Evolutionary conservation across 148 eudicot species (phyloP).

Genomic region (Amaranthus palmeri): DNA sequence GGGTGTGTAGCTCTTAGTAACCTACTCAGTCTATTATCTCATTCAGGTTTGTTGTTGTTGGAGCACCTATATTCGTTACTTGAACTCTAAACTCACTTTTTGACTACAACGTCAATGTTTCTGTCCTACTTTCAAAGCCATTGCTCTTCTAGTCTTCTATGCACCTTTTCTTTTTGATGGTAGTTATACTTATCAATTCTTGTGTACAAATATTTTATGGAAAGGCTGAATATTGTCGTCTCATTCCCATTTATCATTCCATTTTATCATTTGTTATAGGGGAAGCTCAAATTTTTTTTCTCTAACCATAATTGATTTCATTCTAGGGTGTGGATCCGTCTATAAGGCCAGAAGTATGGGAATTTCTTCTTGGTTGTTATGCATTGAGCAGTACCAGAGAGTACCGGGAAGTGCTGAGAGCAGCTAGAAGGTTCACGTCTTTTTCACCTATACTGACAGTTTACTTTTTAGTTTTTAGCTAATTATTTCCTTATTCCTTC

Average conservation of each 20-base stretch:
- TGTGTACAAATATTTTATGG: not conserved
- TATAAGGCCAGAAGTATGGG: conserved; percentile 97
- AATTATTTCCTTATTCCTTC: not conserved
- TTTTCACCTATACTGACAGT: conserved; percentile 10
- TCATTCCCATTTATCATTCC: not conserved
- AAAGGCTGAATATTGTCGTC: not conserved
- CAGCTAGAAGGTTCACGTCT: conserved; percentile 70
- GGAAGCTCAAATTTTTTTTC: not conserved
- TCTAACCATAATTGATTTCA: conserved; percentile 18
- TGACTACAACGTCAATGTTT: not conserved
- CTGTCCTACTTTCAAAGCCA: not conserved
- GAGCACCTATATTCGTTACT: not conserved
- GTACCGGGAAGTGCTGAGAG: conserved; percentile 62
- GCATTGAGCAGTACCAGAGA: conserved; percentile 78
- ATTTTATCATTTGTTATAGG: not conserved
- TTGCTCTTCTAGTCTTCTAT: not conserved
- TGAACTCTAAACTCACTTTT: not conserved
- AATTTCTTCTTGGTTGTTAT: conserved; percentile 97
- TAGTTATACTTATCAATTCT: not conserved
- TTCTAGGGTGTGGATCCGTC: conserved; percentile 94
- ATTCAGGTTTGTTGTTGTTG: not conserved
- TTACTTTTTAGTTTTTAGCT: not conserved
- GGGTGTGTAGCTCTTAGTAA: not conserved
- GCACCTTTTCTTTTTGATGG: not conserved
- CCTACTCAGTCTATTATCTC: not conserved